Conservation (phyloP, 345 rosid genomes). For the Hevea brasiliensis region DNA sequence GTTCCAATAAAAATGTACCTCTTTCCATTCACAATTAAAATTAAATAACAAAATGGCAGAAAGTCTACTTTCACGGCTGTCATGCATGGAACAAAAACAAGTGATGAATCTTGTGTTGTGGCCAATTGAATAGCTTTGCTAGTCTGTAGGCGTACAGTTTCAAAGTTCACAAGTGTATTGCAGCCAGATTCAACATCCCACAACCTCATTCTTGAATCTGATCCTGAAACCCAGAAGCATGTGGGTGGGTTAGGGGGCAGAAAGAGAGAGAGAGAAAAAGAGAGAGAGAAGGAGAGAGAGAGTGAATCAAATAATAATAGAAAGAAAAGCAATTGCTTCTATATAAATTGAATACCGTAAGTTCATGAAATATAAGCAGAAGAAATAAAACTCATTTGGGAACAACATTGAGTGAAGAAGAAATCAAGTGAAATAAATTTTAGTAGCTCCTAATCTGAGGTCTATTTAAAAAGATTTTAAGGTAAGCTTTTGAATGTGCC, state of each 20-base stretch:
- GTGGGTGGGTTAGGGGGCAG: too few relatives aligned
- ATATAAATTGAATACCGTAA: neutral
- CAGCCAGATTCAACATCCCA: conserved; percentile 93
- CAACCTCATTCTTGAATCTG: conserved; percentile 89
- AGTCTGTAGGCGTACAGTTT: conserved; percentile 77
- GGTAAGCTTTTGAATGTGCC: neutral
- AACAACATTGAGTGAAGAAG: neutral
- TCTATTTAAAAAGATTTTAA: neutral
- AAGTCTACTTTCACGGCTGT: conserved; percentile 46
- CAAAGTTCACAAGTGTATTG: conserved; percentile 91
- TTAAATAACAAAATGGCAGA: neutral
- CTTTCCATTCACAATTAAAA: conserved; percentile 8
- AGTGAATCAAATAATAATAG: neutral
- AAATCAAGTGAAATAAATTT: neutral
- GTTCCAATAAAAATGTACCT: neutral
- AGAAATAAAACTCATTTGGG: neutral
- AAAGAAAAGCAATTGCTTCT: neutral
- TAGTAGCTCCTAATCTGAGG: neutral
- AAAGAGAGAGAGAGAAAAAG: too few relatives aligned
- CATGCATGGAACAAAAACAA: conserved; percentile 87
- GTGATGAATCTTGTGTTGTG: conserved; percentile 59
- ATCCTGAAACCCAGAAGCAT: conserved; percentile 52
- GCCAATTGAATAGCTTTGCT: conserved; percentile 73
- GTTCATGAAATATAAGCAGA: neutral
- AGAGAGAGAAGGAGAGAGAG: neutral